Evolutionary conservation across 2,329 filamentous ascomycete species (phyloP), one percentile per base, ranked within the genome.

Genomic region (Fusarium metavorans): DNA sequence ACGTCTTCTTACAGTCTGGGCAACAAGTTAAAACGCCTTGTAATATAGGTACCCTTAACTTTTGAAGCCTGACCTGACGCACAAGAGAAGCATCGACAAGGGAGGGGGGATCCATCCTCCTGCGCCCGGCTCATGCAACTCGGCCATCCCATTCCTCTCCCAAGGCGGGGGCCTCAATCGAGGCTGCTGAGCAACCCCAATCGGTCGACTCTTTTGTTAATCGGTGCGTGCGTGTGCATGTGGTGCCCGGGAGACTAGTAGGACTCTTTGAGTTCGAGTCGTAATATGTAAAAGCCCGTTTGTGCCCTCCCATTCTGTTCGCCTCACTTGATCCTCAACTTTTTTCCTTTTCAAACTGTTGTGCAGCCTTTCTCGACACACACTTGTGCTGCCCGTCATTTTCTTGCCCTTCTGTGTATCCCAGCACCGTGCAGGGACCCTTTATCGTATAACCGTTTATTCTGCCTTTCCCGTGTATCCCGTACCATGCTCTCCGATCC

Each of bases 401-500:
- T n/a, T 30, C 27, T 8, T 52, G 48, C 48, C 23, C 48, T 52
- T 52, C 14, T 52, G 56, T 58, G 56, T 58, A 8, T 37, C 34
- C 56, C 23, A 58, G 20, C 20, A 35, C 45, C n/a, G 52, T 35
- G n/a, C 32, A 56, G 52, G 52, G n/a, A 23, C 13, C 52, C 20
- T 27, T 30, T 35, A 16, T 11, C n/a, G 18, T 58, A 25, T 41
- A 57, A 57, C 32, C 23, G 6, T 25, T 25, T 48, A 25, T 18
- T 27, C 3, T 52, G 30, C 10, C n/a, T 30, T 6, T 6, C 14
- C 35, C 34, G 34, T 35, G 13, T 56, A 20, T 32, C 14, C 34
- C 20, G 14, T 37, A 14, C 58, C 62, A 68, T 75, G 72, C 65
- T 73, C 67, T 57, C 68, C 67, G 67, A 68, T 54, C 56, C 66